Percentiles rank a stretch among this genome's conserved stretches.
phyloP scores from a whole-genome alignment of 2,329 filamentous ascomycete genomes.

The Exophiala calicioides region DNA sequence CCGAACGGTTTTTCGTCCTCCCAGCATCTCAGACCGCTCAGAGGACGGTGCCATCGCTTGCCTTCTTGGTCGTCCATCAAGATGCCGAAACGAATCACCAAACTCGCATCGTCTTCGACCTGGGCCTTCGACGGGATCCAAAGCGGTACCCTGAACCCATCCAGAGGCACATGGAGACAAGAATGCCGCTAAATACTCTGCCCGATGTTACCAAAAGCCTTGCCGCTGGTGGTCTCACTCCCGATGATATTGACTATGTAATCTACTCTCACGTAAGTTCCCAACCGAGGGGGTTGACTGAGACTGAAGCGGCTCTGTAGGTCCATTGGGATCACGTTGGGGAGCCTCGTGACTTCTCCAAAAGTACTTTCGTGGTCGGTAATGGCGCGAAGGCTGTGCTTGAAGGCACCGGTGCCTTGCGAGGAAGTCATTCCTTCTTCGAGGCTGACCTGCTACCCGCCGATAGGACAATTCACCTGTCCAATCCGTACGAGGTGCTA shows the following conservation, averaged over 20 bases:
- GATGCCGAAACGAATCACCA: slow-evolving; percentile 17
- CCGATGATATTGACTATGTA: slow-evolving; percentile 44
- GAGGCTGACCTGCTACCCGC: slow-evolving; percentile 29
- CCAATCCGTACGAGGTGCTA: slow-evolving; percentile 21
- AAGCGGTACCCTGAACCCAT: slow-evolving; percentile 29
- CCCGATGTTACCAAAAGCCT: slow-evolving; percentile 38
- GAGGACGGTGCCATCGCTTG: slow-evolving; percentile 35
- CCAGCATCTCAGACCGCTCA: slow-evolving; percentile 29
- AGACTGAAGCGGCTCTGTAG: slow-evolving; percentile 24
- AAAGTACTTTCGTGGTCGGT: slow-evolving; percentile 43
- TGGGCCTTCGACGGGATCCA: slow-evolving; percentile 35
- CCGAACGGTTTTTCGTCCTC: slow-evolving; percentile 34
- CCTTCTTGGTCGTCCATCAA: slow-evolving; percentile 35
- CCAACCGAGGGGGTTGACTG: background rate
- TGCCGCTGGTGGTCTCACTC: slow-evolving; percentile 37
- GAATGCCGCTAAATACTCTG: slow-evolving; percentile 31
- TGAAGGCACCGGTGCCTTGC: slow-evolving; percentile 16
- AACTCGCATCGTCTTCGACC: slow-evolving; percentile 33
- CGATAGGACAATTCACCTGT: slow-evolving; percentile 30
- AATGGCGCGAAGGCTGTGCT: slow-evolving; percentile 26
- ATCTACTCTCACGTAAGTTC: slow-evolving; percentile 44
- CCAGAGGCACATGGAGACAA: slow-evolving; percentile 32
- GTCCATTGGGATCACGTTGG: slow-evolving; percentile 40
- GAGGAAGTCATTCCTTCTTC: slow-evolving; percentile 33
- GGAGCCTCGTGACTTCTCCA: slow-evolving; percentile 41